A percentile compares a stretch with the other conserved stretches of the same genome.
phyloP scores from a whole-genome alignment of 768 basidiomycete species.

The Cyathus striatus region DNA sequence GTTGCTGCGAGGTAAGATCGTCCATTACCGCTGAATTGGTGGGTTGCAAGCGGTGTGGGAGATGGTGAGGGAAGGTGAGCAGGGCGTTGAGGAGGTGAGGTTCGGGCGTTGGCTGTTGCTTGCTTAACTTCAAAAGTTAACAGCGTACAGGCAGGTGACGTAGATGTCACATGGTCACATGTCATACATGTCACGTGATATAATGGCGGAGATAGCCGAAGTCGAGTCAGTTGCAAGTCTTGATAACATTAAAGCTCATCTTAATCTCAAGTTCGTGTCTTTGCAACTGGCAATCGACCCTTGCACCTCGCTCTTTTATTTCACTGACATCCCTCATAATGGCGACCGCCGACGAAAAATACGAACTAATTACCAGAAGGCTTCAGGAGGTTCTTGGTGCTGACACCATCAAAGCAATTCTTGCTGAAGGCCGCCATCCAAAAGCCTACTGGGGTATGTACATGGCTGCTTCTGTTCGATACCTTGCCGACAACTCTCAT shows the following conservation, averaged over 20 bases:
- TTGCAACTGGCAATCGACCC: no score
- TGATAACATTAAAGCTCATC: not conserved
- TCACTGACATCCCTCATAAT: no score
- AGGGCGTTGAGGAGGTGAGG: no score
- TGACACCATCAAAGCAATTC: conserved; percentile 75
- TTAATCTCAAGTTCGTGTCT: not conserved
- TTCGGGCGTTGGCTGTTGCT: no score
- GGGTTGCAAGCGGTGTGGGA: no score
- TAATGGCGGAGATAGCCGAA: not conserved
- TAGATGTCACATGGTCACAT: no score
- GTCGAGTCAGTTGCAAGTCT: not conserved
- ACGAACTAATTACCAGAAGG: conserved; percentile 78
- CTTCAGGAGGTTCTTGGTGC: conserved; percentile 86
- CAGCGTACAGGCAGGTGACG: no score
- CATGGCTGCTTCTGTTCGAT: conserved; percentile 4
- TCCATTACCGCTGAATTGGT: no score
- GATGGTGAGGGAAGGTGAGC: no score
- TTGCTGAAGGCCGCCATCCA: conserved; percentile 69
- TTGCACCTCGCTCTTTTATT: no score
- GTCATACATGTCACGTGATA: no score
- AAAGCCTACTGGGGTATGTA: conserved; percentile 91
- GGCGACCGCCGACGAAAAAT: conserved; percentile 48
- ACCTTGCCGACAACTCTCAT: conserved; percentile 7
- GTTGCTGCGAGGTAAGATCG: conserved; percentile 18
- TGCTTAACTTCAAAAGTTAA: no score